Evolutionary conservation across 1,284 basidiomycete species (phyloP).

Genomic region (Ganoderma multipileum): DNA sequence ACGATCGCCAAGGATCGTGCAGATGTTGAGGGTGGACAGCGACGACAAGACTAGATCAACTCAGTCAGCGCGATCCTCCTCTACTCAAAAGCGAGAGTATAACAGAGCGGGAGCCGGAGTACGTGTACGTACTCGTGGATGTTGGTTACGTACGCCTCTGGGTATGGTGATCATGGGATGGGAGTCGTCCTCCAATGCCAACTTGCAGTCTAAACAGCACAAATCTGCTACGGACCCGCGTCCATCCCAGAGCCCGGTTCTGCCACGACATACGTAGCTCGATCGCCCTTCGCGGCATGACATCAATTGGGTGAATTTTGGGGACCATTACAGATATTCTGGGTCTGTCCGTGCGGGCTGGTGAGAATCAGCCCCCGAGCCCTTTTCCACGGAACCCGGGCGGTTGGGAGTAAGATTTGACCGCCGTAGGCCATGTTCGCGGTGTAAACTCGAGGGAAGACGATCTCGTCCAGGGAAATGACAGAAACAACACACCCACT

Average conservation of each 20-base stretch:
- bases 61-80: not conserved
- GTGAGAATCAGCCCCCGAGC: not conserved
- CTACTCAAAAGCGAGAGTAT: not conserved
- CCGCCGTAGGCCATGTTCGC: too few species aligned
- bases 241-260: not conserved
- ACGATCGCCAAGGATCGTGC: constrained; percentile 62
- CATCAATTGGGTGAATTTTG: not conserved
- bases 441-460: not conserved
- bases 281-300: not conserved
- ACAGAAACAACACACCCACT: not conserved
- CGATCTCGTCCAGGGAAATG: not conserved
- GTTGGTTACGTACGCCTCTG: not conserved
- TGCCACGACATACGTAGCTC: not conserved
- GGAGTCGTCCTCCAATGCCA: not conserved
- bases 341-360: not conserved
- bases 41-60: constrained; percentile 47
- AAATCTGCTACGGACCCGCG: not conserved
- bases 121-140: constrained; percentile 31
- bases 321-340: not conserved
- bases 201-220: not conserved
- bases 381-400: not conserved
- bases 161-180: not conserved
- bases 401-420: not conserved
- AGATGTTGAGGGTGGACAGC: constrained; percentile 50
- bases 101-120: constrained; percentile 46